Evolutionary conservation across 257 asterid genomes (phyloP), one percentile per base, ranked within the genome.

Genomic region (Fraxinus excelsior): DNA sequence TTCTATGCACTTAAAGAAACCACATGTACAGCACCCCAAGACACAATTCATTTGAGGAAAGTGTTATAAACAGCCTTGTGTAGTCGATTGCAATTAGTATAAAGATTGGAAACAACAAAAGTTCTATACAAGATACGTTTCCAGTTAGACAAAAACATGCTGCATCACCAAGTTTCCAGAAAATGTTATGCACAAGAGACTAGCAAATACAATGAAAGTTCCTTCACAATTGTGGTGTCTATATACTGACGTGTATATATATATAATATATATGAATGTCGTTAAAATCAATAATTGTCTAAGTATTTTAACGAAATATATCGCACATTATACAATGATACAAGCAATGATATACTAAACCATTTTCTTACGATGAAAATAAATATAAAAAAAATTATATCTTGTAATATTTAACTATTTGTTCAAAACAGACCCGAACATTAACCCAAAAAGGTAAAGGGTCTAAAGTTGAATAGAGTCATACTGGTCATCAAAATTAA

Each of bases 121-220:
- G 25, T 44, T 64, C 11, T 37, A 35, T 28, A 82, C 70, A 78
- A 78, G 19, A 51, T 18, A 19, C 37, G 69, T 56, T 73, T 64
- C 31, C 49, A 74, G 35, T 72, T n/a, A n/a, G 34, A 49, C 79
- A 38, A 28, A 29, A 49, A 53, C 65, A 70, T 8, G 9, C 72
- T 49, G 74, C 56, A 73, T 25, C 64, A 58, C 56, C 38, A 12
- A 46, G 73, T 53, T 44, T 44, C 62, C 7, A 53, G 25, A 53
- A 53, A 53, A 9, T 18, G 1, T 19, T 53, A 53, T 7, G 62
- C 62, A n/a, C n/a, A n/a, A n/a, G n/a, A n/a, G n/a, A n/a, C n/a
- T n/a, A 53, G 46, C 62, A 0, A 53, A 53, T 5, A 19, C 8
- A 19, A 53, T 53, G 0, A 18, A 53, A 53, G 19, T 19, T 19